Conservation (phyloP, 2,329 filamentous ascomycete species). For the Trichoderma guizhouense region DNA sequence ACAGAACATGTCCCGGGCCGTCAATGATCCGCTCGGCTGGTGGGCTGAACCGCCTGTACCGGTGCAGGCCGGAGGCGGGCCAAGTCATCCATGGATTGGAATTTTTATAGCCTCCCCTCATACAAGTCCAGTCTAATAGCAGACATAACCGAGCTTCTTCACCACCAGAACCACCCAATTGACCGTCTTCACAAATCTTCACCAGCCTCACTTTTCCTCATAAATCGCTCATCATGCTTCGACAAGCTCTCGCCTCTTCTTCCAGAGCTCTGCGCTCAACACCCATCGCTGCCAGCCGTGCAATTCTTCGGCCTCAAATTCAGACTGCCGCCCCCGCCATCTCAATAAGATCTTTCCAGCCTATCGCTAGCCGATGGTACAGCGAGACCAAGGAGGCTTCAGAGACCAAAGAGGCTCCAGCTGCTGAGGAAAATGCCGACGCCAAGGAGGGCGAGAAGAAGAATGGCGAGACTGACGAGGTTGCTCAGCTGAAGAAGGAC, state of each 20-base stretch:
- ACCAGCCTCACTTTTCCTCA: not conserved
- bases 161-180: not conserved
- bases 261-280: slow-evolving; percentile 44
- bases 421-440: slow-evolving; percentile 29
- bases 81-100: not conserved
- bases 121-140: not conserved
- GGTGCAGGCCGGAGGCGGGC: slow-evolving; percentile 10
- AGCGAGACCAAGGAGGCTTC: slow-evolving; percentile 44
- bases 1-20: slow-evolving; percentile 5
- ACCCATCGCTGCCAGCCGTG: slow-evolving; percentile 35
- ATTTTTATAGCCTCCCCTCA: slow-evolving; percentile 11
- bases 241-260: slow-evolving; percentile 42
- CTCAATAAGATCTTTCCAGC: slow-evolving; percentile 37
- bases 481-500: slow-evolving; percentile 48
- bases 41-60: slow-evolving; percentile 7
- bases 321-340: slow-evolving; percentile 35
- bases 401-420: slow-evolving; percentile 27
- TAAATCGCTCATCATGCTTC: slow-evolving; percentile 39
- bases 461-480: slow-evolving; percentile 34
- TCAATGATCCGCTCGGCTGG: slow-evolving; percentile 19
- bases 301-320: slow-evolving; percentile 38
- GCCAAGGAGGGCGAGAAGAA: slow-evolving; percentile 28
- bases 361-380: slow-evolving; percentile 43
- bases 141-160: not conserved
- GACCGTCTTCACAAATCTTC: not conserved